phyloP scores from a whole-genome alignment of 2,329 filamentous ascomycete species.

The Aspergillus amoenus region DNA sequence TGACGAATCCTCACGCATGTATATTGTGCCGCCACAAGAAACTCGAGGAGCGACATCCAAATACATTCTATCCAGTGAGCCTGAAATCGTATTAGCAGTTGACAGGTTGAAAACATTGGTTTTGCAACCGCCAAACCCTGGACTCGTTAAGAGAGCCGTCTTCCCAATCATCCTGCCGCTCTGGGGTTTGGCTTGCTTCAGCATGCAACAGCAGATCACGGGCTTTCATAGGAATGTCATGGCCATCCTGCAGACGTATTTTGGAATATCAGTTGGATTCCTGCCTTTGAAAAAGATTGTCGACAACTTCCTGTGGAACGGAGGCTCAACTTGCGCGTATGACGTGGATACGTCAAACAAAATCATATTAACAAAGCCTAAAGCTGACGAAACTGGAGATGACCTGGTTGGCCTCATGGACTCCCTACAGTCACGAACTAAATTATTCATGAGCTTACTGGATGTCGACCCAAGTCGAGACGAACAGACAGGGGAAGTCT shows the following conservation, averaged over 20 bases:
- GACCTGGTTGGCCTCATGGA: conserved; percentile 37
- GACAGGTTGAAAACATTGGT: conserved; percentile 37
- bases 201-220: conserved; percentile 29
- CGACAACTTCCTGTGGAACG: conserved; percentile 44
- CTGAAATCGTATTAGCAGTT: conserved; percentile 31
- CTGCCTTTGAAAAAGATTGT: conserved; percentile 38
- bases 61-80: conserved; percentile 25
- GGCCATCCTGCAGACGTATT: conserved; percentile 39
- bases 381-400: conserved; percentile 11
- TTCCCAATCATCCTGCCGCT: conserved; percentile 41
- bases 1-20: conserved; percentile 24
- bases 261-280: conserved; percentile 39
- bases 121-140: conserved; percentile 44
- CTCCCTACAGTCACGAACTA: conserved; percentile 35
- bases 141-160: conserved; percentile 42
- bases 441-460: conserved; percentile 38
- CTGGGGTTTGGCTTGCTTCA: conserved; percentile 42
- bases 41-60: not conserved
- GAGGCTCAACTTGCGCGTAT: conserved; percentile 40
- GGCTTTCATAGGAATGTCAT: conserved; percentile 30
- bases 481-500: conserved; percentile 41
- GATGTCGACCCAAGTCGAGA: conserved; percentile 41
- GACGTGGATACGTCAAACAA: conserved; percentile 19
- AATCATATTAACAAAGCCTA: conserved; percentile 30
- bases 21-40: conserved; percentile 23